phyloP scores from a whole-genome alignment of 345 rosid genomes.

The Aegle marmelos region DNA sequence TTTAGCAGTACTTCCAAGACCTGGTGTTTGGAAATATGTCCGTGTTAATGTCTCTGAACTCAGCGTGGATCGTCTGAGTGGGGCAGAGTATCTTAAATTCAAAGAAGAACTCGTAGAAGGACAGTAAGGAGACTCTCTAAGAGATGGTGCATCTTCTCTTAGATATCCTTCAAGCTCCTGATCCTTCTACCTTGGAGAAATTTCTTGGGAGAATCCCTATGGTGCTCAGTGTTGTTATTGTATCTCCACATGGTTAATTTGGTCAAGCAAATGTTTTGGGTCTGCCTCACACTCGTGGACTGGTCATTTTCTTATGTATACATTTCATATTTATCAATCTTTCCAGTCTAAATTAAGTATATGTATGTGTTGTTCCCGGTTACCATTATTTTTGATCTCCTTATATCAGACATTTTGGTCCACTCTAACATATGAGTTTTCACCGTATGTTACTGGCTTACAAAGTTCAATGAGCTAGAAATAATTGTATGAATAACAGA shows the following conservation, averaged over 20 bases:
- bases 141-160: constrained; percentile 59
- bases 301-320: constrained; percentile 24
- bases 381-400: neutral
- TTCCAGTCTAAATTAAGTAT: neutral
- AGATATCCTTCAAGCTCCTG: constrained; percentile 66
- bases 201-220: constrained; percentile 65
- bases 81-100: constrained; percentile 29
- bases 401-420: neutral
- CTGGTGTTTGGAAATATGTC: constrained; percentile 40
- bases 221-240: constrained; percentile 57
- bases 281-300: constrained; percentile 66
- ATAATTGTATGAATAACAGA: neutral
- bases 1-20: constrained; percentile 31
- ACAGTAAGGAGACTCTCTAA: constrained; percentile 18
- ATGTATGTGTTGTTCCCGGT: neutral
- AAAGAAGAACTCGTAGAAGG: constrained; percentile 37
- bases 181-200: constrained; percentile 56
- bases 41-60: constrained; percentile 28
- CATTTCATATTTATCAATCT: neutral
- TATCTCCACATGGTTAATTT: constrained; percentile 64
- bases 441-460: neutral
- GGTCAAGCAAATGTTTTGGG: constrained; percentile 68
- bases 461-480: neutral
- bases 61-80: constrained; percentile 27
- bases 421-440: neutral